Evolutionary conservation across 257 asterid species (phyloP).

Genomic region (Rauvolfia tetraphylla): DNA sequence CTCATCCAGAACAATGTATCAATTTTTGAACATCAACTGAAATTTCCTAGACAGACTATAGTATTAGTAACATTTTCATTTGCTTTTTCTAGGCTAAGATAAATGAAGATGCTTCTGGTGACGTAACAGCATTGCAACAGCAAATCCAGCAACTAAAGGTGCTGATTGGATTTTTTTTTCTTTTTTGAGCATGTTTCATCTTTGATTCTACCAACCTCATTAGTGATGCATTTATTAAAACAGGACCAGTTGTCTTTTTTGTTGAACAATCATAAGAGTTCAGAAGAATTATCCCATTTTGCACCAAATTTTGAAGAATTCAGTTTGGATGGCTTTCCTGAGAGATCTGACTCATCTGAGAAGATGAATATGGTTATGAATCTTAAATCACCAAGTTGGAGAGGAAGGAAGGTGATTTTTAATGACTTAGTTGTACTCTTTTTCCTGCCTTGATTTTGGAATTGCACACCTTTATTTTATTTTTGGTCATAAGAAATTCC

Average conservation of each 20-base stretch:
- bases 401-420: constrained; percentile 33
- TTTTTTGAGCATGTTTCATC: constrained; percentile 11
- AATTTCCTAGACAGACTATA: constrained; percentile 9
- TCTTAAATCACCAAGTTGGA: constrained; percentile 26
- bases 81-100: constrained; percentile 61
- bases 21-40: constrained; percentile 9
- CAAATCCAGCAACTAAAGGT: constrained; percentile 78
- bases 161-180: constrained; percentile 1
- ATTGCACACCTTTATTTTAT: neutral
- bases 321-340: constrained; percentile 31
- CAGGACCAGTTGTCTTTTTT: constrained; percentile 77
- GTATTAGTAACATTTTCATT: constrained; percentile 4
- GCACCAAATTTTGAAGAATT: constrained; percentile 32
- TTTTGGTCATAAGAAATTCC: constrained; percentile 1
- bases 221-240: constrained; percentile 24
- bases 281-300: constrained; percentile 26
- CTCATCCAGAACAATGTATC: constrained; percentile 84
- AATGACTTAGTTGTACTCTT: constrained; percentile 10
- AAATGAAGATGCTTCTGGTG: constrained; percentile 83
- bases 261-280: constrained; percentile 49
- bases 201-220: constrained; percentile 24
- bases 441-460: neutral
- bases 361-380: constrained; percentile 27
- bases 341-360: constrained; percentile 32
- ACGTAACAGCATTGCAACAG: constrained; percentile 64